Conservation (phyloP, 73 alveolate genomes). For the Blepharisma japonicum region DNA sequence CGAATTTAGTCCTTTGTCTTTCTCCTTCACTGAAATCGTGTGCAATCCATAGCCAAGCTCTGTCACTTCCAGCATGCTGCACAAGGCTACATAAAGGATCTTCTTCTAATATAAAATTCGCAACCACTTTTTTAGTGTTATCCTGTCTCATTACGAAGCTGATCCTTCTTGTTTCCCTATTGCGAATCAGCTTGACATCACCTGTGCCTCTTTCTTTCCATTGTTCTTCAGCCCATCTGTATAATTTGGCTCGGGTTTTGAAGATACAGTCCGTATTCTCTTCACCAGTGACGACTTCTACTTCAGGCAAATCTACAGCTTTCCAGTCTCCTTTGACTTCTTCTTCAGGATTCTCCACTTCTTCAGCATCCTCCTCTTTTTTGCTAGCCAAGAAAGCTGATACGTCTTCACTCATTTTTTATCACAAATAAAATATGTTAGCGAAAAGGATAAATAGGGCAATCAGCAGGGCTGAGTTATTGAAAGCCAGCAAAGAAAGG, state of each 20-base stretch:
- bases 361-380: slow-evolving; percentile 65
- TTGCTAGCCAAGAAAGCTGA: slow-evolving; percentile 30
- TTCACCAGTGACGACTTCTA: slow-evolving; percentile 68
- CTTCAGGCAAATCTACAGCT: slow-evolving; percentile 60
- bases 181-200: slow-evolving; percentile 71
- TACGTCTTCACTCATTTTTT: slow-evolving; percentile 26
- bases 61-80: slow-evolving; percentile 81
- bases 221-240: slow-evolving; percentile 75
- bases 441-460: too few relatives aligned
- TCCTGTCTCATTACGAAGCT: slow-evolving; percentile 81
- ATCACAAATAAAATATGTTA: too few relatives aligned
- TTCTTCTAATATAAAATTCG: slow-evolving; percentile 73
- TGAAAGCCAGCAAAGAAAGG: too few relatives aligned
- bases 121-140: slow-evolving; percentile 74
- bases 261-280: slow-evolving; percentile 76
- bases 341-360: slow-evolving; percentile 83
- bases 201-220: slow-evolving; percentile 94
- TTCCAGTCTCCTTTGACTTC: slow-evolving; percentile 59
- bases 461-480: too few relatives aligned
- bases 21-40: slow-evolving; percentile 80
- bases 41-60: slow-evolving; percentile 72
- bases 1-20: slow-evolving; percentile 63
- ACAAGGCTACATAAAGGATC: slow-evolving; percentile 74
- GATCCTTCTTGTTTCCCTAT: slow-evolving; percentile 69
- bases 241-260: slow-evolving; percentile 67